Evolutionary conservation across 768 basidiomycete genomes (phyloP).

Genomic region (Rhodotorula sphaerocarpa): DNA sequence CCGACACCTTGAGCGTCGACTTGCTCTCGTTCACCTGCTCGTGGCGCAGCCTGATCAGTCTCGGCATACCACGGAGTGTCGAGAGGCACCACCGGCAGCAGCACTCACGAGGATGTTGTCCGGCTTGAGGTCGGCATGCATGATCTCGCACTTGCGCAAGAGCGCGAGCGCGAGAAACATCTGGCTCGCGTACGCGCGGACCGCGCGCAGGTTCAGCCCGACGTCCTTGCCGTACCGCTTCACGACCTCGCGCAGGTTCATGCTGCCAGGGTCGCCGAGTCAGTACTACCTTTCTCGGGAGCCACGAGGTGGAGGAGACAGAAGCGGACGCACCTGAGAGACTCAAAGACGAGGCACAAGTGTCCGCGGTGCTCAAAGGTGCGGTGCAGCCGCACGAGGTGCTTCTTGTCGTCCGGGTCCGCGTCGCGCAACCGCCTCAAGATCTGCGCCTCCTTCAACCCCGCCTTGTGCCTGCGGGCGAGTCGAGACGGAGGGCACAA

Average conservation of each 20-base stretch:
- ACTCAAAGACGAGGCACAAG: constrained; percentile 90
- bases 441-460: constrained; percentile 82
- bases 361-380: constrained; percentile 98
- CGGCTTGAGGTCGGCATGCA: constrained; percentile 98
- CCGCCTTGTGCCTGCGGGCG: constrained; percentile 80
- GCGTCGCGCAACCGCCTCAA: constrained; percentile 75
- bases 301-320: not conserved
- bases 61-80: not conserved
- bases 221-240: constrained; percentile 98
- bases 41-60: no score
- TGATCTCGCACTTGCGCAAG: constrained; percentile 79
- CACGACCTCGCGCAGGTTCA: constrained; percentile 96
- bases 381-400: constrained; percentile 80
- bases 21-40: constrained; percentile 86
- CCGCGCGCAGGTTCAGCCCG: constrained; percentile 87
- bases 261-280: constrained; percentile 50
- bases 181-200: constrained; percentile 97
- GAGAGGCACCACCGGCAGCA: not conserved
- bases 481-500: constrained; percentile 7
- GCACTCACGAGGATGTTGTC: constrained; percentile 83
- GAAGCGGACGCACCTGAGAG: constrained; percentile 58
- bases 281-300: not conserved
- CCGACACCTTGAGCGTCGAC: constrained; percentile 85
- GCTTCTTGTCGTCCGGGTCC: constrained; percentile 95
- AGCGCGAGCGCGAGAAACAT: constrained; percentile 79